phyloP scores from a whole-genome alignment of 306 rosid genomes.

The Medicago ruthenica region DNA sequence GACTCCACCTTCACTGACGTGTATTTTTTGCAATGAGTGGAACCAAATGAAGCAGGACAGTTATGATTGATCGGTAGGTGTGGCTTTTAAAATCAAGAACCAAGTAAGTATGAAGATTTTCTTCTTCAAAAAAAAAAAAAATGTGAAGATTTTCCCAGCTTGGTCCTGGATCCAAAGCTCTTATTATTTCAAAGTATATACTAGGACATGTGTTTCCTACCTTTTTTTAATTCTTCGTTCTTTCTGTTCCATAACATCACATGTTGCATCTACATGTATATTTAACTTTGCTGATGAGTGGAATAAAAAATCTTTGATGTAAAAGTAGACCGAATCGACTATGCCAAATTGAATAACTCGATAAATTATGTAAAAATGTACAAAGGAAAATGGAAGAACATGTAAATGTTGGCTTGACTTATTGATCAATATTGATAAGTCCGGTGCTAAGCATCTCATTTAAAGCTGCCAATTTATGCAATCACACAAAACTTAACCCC shows the following conservation, averaged over 20 bases:
- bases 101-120: no score
- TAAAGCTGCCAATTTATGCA: no score
- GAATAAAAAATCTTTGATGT: no score
- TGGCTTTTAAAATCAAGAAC: slow-evolving; percentile 60
- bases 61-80: slow-evolving; percentile 79
- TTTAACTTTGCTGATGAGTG: no score
- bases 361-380: background rate
- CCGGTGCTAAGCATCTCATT: no score
- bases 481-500: no score
- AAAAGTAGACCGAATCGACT: no score
- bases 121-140: no score
- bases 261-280: background rate
- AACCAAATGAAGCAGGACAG: background rate
- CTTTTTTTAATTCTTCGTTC: background rate
- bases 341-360: background rate
- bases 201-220: background rate
- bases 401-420: no score
- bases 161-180: slow-evolving; percentile 70
- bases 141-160: slow-evolving; percentile 57
- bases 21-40: slow-evolving; percentile 18
- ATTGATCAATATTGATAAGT: no score
- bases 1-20: slow-evolving; percentile 18
- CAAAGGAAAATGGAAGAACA: background rate
- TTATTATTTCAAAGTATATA: slow-evolving; percentile 46
- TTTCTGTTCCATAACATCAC: background rate